Conservation (phyloP, 768 basidiomycete genomes). For the Austroboletus eburneus region DNA sequence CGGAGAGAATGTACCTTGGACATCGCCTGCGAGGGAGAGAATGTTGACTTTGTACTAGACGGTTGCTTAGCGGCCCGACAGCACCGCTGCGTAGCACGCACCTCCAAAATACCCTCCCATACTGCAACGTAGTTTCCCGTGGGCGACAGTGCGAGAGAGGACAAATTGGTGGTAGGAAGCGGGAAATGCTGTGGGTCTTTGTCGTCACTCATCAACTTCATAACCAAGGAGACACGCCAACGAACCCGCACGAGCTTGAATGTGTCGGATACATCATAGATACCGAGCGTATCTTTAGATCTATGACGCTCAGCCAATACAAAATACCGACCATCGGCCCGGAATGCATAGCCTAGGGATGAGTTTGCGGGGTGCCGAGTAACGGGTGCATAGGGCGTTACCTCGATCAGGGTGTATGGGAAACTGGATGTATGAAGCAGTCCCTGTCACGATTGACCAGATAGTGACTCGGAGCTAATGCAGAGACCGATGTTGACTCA, state of each 20-base stretch:
- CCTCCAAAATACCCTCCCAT: conserved; percentile 86
- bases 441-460: conserved; percentile 75
- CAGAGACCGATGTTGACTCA: conserved; percentile 4
- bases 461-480: conserved; percentile 77
- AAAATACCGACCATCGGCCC: conserved; percentile 79
- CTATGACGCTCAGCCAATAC: conserved; percentile 85
- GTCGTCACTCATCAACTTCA: conserved; percentile 17
- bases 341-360: conserved; percentile 66
- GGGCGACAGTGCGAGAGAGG: conserved; percentile 73
- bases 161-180: conserved; percentile 66
- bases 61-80: not conserved
- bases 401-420: conserved; percentile 80
- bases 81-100: conserved; percentile 26
- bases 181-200: conserved; percentile 66
- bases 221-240: not conserved
- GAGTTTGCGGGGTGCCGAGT: not conserved
- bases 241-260: conserved; percentile 71
- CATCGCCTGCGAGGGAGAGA: conserved; percentile 59
- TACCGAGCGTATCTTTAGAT: conserved; percentile 80
- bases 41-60: conserved; percentile 73
- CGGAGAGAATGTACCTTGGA: conserved; percentile 65
- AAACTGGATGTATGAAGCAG: conserved; percentile 80
- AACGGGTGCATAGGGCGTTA: conserved; percentile 23
- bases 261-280: conserved; percentile 71
- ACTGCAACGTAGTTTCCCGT: conserved; percentile 70